Base-by-base conservation (phyloP, 108 stramenopile genomes). In the Pseudonitzschia delicatissima region DNA sequence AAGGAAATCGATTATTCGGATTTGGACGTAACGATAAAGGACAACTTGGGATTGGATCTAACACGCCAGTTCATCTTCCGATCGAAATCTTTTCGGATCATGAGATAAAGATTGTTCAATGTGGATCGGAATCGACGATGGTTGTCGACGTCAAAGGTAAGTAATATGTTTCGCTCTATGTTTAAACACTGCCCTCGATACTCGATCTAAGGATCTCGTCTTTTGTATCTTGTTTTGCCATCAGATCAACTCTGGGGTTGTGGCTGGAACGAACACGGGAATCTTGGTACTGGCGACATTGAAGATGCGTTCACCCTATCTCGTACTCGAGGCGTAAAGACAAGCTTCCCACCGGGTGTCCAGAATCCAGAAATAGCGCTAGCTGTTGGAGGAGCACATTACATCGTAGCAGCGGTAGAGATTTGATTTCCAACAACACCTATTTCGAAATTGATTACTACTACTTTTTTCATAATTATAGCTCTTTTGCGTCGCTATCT, bases 261-360 rank as follows among this genome's bases (percentile, higher is more conserved):
- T 42, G 92, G 92, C 9, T 93, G 92, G 92, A 93, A 93, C 59
- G 92, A 93, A 68, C 92, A 93, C 65, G 66, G 71, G 15, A 44
- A 52, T 31, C 40, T 59, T 27, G 58, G 45, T 20, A 73, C 73
- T 49, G 81, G 69, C 17, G 28, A 76, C 68, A 44, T 64, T 31
- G 59, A 79, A 34, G 40, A 68, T 72, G 9, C 72, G 58, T 15
- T 57, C 45, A 21, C 66, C 64, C 34, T 67, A 17, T 23, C 6
- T 21, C 6, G 21, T 48, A 65, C 35, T 17, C 39, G 23, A 18
- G 64, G 71, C 39, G 32, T 62, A 33, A 62, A 57, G 1, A 49
- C 45, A 1, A 45, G 29, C n/a, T 55, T 34, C 18, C 79, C 79
- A 57, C 69, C 81, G 0, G 51, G 50, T 13, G 52, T 53, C 33